A percentile compares a stretch with the other conserved stretches of the same genome.
These are phyloP conservation scores for Sporisorium scitamineum DNA, from an alignment of 1,284 basidiomycete species.

Conservation along the genomic window DNA sequence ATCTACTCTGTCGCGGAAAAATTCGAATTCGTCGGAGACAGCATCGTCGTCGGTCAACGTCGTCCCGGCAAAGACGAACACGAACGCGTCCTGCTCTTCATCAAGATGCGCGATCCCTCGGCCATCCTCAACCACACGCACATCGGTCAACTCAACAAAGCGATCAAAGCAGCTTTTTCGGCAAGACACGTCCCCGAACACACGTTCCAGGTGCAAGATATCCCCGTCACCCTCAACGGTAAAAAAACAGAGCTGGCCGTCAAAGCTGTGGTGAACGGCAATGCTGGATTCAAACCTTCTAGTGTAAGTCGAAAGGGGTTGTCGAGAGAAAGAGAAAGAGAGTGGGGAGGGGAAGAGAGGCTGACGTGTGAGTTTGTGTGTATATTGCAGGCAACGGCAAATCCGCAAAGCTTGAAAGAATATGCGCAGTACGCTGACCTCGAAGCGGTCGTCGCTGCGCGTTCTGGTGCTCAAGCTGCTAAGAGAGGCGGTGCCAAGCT, in stretches of 20 bases:
- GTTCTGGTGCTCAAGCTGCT: slow-evolving; percentile 2
- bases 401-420: slow-evolving; percentile 43
- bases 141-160: slow-evolving; percentile 51
- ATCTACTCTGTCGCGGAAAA: slow-evolving; percentile 80
- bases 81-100: slow-evolving; percentile 67
- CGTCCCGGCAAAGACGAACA: slow-evolving; percentile 53
- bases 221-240: slow-evolving; percentile 55
- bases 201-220: slow-evolving; percentile 59
- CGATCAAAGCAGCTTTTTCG: slow-evolving; percentile 55
- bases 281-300: slow-evolving; percentile 38
- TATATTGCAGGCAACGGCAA: slow-evolving; percentile 44
- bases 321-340: not conserved
- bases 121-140: slow-evolving; percentile 30
- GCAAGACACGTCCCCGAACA: slow-evolving; percentile 65
- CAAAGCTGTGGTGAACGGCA: slow-evolving; percentile 58
- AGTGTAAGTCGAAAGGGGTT: slow-evolving; percentile 19
- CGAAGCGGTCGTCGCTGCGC: slow-evolving; percentile 28
- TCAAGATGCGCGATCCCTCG: slow-evolving; percentile 56
- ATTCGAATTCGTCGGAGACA: slow-evolving; percentile 60
- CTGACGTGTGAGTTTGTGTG: not conserved
- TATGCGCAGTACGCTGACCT: slow-evolving; percentile 51
- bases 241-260: slow-evolving; percentile 63
- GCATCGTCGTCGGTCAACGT: slow-evolving; percentile 64
- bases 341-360: no score
- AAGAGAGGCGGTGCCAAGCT: slow-evolving; percentile 25